Percentiles rank a stretch among this genome's conserved stretches.
phyloP scores from a whole-genome alignment of 2,329 filamentous ascomycete genomes.

The Fusarium protoensiforme region DNA sequence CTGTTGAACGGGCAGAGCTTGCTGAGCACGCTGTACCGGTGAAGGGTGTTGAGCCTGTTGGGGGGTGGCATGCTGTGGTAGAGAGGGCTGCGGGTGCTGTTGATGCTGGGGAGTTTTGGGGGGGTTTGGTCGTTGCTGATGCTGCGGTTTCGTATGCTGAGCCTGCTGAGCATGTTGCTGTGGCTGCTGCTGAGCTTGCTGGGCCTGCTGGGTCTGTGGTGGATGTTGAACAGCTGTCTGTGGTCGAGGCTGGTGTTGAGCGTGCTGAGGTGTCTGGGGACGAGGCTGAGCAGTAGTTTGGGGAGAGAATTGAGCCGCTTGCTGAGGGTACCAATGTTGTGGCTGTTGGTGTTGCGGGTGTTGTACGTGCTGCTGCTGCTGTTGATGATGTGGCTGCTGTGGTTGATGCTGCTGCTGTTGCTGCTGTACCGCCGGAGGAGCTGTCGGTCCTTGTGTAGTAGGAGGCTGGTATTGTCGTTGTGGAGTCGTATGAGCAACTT shows the following conservation, averaged over 20 bases:
- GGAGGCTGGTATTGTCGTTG: slow-evolving; percentile 42
- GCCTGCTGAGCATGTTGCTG: slow-evolving; percentile 26
- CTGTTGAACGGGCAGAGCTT: slow-evolving; percentile 10
- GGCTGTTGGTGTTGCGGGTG: slow-evolving; percentile 24
- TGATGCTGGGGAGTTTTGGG: slow-evolving; percentile 27
- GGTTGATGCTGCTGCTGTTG: slow-evolving; percentile 29
- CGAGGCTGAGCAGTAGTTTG: slow-evolving; percentile 37
- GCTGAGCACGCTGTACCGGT: slow-evolving; percentile 31
- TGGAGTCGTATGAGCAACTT: slow-evolving; percentile 38
- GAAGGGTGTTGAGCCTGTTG: slow-evolving; percentile 35
- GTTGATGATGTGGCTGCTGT: not conserved
- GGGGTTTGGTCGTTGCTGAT: slow-evolving; percentile 30
- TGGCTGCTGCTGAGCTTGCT: slow-evolving; percentile 24
- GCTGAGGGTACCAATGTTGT: slow-evolving; percentile 39
- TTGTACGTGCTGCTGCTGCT: slow-evolving; percentile 21
- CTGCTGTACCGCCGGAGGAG: slow-evolving; percentile 31
- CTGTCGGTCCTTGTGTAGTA: slow-evolving; percentile 34
- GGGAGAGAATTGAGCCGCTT: slow-evolving; percentile 32
- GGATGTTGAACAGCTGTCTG: slow-evolving; percentile 30
- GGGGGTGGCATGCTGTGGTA: slow-evolving; percentile 18
- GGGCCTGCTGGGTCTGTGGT: slow-evolving; percentile 25
- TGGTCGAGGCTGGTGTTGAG: slow-evolving; percentile 35
- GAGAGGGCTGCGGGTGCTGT: slow-evolving; percentile 23
- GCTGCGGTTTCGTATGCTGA: slow-evolving; percentile 31
- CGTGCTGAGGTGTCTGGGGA: slow-evolving; percentile 33